Evolutionary conservation across 2,329 filamentous ascomycete species (phyloP).

Genomic region (Verticillium nonalfalfae): DNA sequence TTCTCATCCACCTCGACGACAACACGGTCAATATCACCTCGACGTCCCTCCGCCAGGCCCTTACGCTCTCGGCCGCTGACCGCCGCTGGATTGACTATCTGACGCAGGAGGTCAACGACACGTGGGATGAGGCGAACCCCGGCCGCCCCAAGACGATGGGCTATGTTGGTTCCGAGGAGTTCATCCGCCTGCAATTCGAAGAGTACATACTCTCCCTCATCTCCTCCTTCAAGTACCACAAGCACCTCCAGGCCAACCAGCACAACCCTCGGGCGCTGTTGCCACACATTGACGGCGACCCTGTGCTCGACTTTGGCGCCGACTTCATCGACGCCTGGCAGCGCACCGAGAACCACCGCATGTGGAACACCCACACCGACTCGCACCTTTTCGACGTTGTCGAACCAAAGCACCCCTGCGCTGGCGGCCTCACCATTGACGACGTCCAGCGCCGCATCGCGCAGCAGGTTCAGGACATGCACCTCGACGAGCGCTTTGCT

Average conservation of each 20-base stretch:
- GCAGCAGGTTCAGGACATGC: constrained; percentile 88
- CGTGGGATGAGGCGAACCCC: constrained; percentile 91
- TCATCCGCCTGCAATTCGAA: constrained; percentile 94
- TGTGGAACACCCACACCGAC: constrained; percentile 78
- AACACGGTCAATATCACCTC: constrained; percentile 79
- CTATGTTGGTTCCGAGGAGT: constrained; percentile 93
- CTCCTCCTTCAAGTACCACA: constrained; percentile 84
- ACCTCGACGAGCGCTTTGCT: constrained; percentile 84
- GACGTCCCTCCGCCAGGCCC: constrained; percentile 65
- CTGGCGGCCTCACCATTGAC: constrained; percentile 86
- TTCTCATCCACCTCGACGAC: constrained; percentile 93
- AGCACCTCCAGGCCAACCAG: constrained; percentile 49
- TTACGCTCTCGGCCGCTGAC: constrained; percentile 78
- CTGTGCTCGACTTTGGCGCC: constrained; percentile 71
- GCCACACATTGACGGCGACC: constrained; percentile 71
- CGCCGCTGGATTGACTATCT: constrained; percentile 95
- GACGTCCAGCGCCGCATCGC: constrained; percentile 87
- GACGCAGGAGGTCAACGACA: constrained; percentile 88
- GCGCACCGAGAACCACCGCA: constrained; percentile 81
- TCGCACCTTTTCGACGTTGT: constrained; percentile 90
- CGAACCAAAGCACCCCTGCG: constrained; percentile 87
- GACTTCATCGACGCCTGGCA: constrained; percentile 89
- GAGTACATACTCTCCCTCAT: constrained; percentile 89
- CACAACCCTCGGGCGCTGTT: constrained; percentile 56
- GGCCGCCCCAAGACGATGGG: constrained; percentile 88